Conservation (phyloP, 2,329 filamentous ascomycete species). For the Thielaviopsis euricoi region DNA sequence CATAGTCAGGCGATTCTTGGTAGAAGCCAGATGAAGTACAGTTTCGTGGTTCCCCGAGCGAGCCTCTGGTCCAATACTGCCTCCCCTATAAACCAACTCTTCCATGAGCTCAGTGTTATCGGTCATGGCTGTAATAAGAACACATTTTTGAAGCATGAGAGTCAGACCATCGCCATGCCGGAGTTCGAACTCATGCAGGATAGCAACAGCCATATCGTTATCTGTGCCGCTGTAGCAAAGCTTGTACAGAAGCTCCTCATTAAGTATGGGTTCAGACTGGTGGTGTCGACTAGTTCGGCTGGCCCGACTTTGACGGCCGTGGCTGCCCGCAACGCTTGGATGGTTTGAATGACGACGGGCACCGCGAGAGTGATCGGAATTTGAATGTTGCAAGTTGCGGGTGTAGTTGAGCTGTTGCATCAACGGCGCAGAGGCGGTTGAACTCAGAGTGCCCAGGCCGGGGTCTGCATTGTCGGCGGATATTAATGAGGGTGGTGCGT, state of each 20-base stretch:
- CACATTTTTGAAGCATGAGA: neutral
- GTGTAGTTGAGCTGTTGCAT: neutral
- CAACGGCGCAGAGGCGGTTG: neutral
- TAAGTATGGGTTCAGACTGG: neutral
- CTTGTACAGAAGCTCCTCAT: constrained; percentile 5
- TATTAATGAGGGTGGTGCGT: neutral
- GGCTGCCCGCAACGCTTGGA: neutral
- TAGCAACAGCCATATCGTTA: constrained; percentile 12
- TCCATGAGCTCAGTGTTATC: constrained; percentile 9
- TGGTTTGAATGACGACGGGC: neutral
- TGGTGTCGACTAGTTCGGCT: constrained; percentile 6
- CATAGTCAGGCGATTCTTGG: neutral
- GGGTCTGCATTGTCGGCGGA: neutral
- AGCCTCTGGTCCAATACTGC: neutral
- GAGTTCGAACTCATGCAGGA: neutral
- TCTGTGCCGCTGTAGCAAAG: constrained; percentile 12
- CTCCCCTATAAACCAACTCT: neutral
- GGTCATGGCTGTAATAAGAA: constrained; percentile 3
- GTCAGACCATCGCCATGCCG: neutral
- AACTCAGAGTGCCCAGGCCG: neutral
- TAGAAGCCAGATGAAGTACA: constrained; percentile 7
- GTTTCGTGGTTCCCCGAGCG: constrained; percentile 3
- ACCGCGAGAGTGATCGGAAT: neutral
- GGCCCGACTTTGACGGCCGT: neutral
- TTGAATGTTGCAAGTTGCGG: neutral